Evolutionary conservation across 129 eudicot species (phyloP).

Genomic region (Lonicera japonica): DNA sequence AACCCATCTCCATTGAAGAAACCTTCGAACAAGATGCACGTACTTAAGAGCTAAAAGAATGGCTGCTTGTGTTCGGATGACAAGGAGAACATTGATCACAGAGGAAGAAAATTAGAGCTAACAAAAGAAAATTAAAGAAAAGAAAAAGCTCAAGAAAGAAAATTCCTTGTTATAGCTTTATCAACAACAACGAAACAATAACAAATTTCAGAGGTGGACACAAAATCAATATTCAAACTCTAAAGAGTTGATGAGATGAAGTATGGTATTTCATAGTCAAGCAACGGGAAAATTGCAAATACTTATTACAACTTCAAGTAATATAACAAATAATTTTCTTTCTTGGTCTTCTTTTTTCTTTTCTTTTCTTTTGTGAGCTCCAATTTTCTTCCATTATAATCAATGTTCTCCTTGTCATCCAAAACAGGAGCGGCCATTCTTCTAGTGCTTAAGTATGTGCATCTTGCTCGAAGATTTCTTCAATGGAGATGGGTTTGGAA

Average conservation of each 20-base stretch:
- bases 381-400: neutral
- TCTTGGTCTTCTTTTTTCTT: constrained; percentile 26
- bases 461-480: neutral
- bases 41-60: neutral
- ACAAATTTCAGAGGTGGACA: no score
- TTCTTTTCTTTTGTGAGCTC: constrained; percentile 17
- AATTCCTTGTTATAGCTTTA: no score
- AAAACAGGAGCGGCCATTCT: constrained; percentile 6
- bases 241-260: no score
- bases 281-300: no score
- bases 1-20: no score
- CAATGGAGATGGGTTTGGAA: no score
- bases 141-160: constrained; percentile 24
- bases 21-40: constrained; percentile 4
- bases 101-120: constrained; percentile 7
- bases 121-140: constrained; percentile 15
- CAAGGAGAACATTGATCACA: constrained; percentile 40
- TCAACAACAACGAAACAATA: no score
- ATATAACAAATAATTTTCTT: no score
- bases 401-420: constrained; percentile 51
- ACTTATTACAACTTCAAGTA: no score
- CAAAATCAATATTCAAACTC: no score
- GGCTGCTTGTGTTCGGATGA: constrained; percentile 21
- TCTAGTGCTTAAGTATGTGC: constrained; percentile 1
- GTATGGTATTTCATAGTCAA: no score